These are phyloP conservation scores for Schizosaccharomyces pombe DNA, from an alignment of 805 yeast species.

Conservation along the genomic window ASM294v3 CU329670.1:2580001-2580500, in stretches of 20 bases:
- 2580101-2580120: background rate
- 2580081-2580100: background rate
- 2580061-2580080: background rate
- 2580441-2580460: conserved; percentile 49
- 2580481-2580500: conserved; percentile 46
- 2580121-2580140: background rate
- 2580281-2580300: conserved; percentile 1
- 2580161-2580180: background rate
- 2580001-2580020: too few species aligned
- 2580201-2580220: background rate
- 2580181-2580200: background rate
- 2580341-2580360: conserved; percentile 60
- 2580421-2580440: conserved; percentile 40
- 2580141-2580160: background rate
- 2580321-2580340: conserved; percentile 10
- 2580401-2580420: conserved; percentile 63
- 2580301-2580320: conserved; percentile 1
- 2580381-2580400: conserved; percentile 65
- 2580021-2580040: too few species aligned
- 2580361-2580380: conserved; percentile 59
- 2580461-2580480: conserved; percentile 53
- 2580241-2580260: background rate
- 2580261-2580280: conserved; percentile 1
- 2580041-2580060: too few species aligned
- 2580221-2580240: background rate